Conservation (phyloP, 2,329 filamentous ascomycete genomes). For the Xylaria sp. region DNA sequence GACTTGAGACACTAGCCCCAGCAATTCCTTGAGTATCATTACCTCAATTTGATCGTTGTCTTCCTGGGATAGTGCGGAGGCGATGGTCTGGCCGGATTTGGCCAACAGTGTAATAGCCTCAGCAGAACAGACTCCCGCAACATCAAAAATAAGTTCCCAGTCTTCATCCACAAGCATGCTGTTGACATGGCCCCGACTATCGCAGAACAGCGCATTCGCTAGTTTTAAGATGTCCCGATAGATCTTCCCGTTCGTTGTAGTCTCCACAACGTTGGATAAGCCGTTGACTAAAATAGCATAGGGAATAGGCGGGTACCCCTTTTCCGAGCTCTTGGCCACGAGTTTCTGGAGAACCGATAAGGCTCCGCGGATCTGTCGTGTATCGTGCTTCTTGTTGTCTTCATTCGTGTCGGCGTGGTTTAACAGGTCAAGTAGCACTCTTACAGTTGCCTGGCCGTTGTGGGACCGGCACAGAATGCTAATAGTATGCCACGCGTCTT, state of each 20-base stretch:
- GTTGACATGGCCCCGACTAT: slow-evolving; percentile 58
- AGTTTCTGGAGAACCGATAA: slow-evolving; percentile 68
- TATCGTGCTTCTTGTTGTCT: slow-evolving; percentile 56
- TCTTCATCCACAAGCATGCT: slow-evolving; percentile 67
- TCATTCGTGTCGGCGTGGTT: slow-evolving; percentile 53
- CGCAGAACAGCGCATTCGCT: slow-evolving; percentile 61
- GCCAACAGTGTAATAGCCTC: slow-evolving; percentile 35
- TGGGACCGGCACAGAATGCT: slow-evolving; percentile 75
- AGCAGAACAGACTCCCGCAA: slow-evolving; percentile 61
- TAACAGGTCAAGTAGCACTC: slow-evolving; percentile 67
- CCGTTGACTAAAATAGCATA: slow-evolving; percentile 65
- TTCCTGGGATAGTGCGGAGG: slow-evolving; percentile 35
- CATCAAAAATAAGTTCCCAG: slow-evolving; percentile 65
- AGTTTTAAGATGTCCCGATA: slow-evolving; percentile 55
- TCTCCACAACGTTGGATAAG: slow-evolving; percentile 55
- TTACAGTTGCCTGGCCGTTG: slow-evolving; percentile 71
- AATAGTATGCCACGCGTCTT: slow-evolving; percentile 72
- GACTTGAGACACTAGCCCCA: slow-evolving; percentile 53
- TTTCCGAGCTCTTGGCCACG: slow-evolving; percentile 62
- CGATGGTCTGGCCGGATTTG: slow-evolving; percentile 31
- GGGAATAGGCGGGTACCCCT: slow-evolving; percentile 65
- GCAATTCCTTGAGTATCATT: slow-evolving; percentile 51
- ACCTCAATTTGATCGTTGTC: slow-evolving; percentile 46
- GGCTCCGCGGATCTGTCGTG: slow-evolving; percentile 65
- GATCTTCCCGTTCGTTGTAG: slow-evolving; percentile 52